Conservation (phyloP, 805 yeast species). For the Wickerhamomyces alni region DNA sequence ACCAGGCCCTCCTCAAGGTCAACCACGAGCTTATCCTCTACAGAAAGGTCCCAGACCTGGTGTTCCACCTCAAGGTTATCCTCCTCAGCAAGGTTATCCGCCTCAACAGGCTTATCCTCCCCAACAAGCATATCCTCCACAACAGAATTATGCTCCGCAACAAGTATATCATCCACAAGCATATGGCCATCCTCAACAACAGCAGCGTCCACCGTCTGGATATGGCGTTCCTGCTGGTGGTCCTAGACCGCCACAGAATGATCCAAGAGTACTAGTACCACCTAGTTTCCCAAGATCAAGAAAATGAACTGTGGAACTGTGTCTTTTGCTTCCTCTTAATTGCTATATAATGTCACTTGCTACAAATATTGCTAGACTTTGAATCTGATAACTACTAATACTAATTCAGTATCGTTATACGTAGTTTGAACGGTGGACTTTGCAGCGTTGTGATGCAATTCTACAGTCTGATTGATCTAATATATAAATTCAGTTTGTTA, state of each 20-base stretch:
- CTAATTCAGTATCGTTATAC: too few species aligned
- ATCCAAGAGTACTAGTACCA: too few species aligned
- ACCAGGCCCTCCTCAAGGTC: not conserved
- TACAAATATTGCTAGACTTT: too few species aligned
- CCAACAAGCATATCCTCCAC: not conserved
- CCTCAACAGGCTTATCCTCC: not conserved
- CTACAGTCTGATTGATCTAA: too few species aligned
- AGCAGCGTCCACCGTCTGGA: not conserved
- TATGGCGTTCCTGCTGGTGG: not conserved
- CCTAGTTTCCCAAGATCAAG: too few species aligned
- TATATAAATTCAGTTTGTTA: not conserved
- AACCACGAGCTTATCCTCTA: slow-evolving; percentile 3
- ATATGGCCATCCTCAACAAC: not conserved
- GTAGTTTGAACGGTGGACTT: too few species aligned
- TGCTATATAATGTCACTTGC: too few species aligned
- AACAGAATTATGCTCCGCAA: not conserved
- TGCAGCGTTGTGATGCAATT: too few species aligned
- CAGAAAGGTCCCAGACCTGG: too few species aligned
- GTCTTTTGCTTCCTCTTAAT: too few species aligned
- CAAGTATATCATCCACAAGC: not conserved
- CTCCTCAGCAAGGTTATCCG: slow-evolving; percentile 2
- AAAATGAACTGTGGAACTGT: too few species aligned
- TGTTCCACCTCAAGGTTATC: not conserved
- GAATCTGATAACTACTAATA: not conserved
- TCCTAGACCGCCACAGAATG: not conserved